A percentile compares a stretch with the other conserved stretches of the same genome.
Evolutionary conservation across 192 early-diverging fungal species (phyloP).

Genomic region (Chytriomyces hyalinus): DNA sequence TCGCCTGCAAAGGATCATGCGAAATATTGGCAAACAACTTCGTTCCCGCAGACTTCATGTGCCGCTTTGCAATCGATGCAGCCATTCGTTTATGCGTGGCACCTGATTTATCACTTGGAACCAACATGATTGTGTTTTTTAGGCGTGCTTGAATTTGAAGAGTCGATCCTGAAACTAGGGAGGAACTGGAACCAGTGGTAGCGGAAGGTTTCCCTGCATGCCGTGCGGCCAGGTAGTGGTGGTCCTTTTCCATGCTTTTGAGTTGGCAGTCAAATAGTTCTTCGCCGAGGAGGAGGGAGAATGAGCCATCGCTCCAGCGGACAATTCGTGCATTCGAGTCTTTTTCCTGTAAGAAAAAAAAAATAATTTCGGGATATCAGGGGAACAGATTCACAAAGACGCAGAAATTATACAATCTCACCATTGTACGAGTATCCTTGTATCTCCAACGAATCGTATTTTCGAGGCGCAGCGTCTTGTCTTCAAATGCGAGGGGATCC

Average conservation of each 20-base stretch:
- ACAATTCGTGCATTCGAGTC: constrained; percentile 80
- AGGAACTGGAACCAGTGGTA: background rate
- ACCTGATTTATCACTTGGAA: constrained; percentile 59
- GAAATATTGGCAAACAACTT: constrained; percentile 64
- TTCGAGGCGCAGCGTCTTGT: constrained; percentile 57
- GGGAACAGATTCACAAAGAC: background rate
- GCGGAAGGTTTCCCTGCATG: constrained; percentile 29
- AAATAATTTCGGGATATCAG: background rate
- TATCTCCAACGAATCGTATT: constrained; percentile 81
- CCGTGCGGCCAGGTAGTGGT: constrained; percentile 67
- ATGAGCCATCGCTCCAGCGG: constrained; percentile 76
- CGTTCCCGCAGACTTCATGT: constrained; percentile 67
- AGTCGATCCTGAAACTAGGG: constrained; percentile 28
- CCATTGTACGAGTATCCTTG: constrained; percentile 18
- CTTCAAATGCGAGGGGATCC: constrained; percentile 45
- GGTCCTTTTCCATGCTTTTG: constrained; percentile 56
- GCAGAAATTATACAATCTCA: background rate
- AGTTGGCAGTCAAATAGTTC: constrained; percentile 74
- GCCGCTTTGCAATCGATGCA: constrained; percentile 67
- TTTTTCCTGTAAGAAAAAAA: constrained; percentile 39
- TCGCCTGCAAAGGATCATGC: constrained; percentile 71
- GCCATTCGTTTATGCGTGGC: constrained; percentile 71
- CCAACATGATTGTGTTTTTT: constrained; percentile 67
- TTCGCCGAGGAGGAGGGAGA: constrained; percentile 73
- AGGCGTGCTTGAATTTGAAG: constrained; percentile 73